phyloP scores from a whole-genome alignment of 2,329 filamentous ascomycete genomes.

The Aureobasidium sp. region DNA sequence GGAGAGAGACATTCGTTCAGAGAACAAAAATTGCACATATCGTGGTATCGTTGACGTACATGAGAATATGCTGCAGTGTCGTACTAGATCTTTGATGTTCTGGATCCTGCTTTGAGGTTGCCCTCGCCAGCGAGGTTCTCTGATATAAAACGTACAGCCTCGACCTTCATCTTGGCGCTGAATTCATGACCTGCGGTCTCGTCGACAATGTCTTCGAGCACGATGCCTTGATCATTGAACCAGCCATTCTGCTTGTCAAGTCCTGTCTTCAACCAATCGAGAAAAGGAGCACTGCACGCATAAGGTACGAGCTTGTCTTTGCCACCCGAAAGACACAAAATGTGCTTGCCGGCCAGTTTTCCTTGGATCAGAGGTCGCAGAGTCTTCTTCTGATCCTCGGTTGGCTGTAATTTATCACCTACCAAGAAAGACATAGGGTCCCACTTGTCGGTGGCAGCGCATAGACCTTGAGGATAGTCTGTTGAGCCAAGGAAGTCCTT shows the following conservation, averaged over 20 bases:
- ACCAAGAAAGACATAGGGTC: conserved; percentile 76
- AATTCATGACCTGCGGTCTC: conserved; percentile 64
- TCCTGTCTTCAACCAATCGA: conserved; percentile 55
- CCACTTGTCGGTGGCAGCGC: conserved; percentile 54
- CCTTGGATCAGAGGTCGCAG: conserved; percentile 30
- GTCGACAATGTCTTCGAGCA: conserved; percentile 61
- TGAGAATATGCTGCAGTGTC: no score
- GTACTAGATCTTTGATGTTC: conserved; percentile 15
- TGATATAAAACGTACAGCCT: conserved; percentile 58
- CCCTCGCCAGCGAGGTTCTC: conserved; percentile 31
- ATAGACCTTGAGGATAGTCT: conserved; percentile 67
- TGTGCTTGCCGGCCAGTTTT: conserved; percentile 50
- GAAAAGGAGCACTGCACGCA: conserved; percentile 51
- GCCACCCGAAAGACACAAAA: conserved; percentile 59
- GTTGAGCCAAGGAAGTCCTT: conserved; percentile 64
- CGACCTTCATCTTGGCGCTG: conserved; percentile 57
- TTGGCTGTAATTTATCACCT: conserved; percentile 30
- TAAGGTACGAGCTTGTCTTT: conserved; percentile 70
- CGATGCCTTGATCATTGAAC: conserved; percentile 50
- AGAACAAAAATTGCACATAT: no score
- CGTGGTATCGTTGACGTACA: not conserved
- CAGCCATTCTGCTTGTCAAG: conserved; percentile 36
- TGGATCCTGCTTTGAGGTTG: conserved; percentile 2
- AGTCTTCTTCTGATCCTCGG: conserved; percentile 39
- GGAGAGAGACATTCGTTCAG: no score